phyloP scores from a whole-genome alignment of 1,139 yeast species.

The Blastobotrys apis region DNA sequence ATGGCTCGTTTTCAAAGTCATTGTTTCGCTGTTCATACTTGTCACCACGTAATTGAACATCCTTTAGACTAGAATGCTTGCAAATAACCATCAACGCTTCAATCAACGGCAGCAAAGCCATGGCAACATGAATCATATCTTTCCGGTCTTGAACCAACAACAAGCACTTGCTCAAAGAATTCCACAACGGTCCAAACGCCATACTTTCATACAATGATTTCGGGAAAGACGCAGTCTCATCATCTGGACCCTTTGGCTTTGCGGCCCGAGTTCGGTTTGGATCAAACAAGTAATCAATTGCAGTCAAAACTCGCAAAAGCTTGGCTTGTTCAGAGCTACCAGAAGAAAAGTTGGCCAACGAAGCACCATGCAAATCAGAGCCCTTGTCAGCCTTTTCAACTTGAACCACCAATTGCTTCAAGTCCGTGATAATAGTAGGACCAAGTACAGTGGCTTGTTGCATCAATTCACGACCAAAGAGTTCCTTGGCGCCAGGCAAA shows the following conservation, averaged over 20 bases:
- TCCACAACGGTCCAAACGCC: slow-evolving; percentile 80
- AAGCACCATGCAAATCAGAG: slow-evolving; percentile 48
- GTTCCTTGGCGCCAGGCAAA: slow-evolving; percentile 56
- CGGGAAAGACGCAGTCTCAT: slow-evolving; percentile 41
- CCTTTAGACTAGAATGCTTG: slow-evolving; percentile 75
- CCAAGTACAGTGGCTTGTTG: slow-evolving; percentile 63
- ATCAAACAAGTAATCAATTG: slow-evolving; percentile 78
- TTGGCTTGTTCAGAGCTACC: slow-evolving; percentile 87
- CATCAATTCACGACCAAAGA: slow-evolving; percentile 67
- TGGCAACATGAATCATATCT: slow-evolving; percentile 63
- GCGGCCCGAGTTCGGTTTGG: slow-evolving; percentile 27
- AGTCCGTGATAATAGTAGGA: slow-evolving; percentile 51
- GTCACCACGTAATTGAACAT: slow-evolving; percentile 38
- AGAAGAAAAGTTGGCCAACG: slow-evolving; percentile 66
- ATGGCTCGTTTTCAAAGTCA: slow-evolving; percentile 70
- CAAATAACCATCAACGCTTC: slow-evolving; percentile 95
- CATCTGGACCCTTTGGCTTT: slow-evolving; percentile 29
- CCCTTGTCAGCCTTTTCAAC: slow-evolving; percentile 41
- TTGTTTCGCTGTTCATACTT: slow-evolving; percentile 55
- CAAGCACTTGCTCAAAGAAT: slow-evolving; percentile 74
- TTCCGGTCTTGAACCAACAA: slow-evolving; percentile 41
- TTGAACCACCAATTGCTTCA: slow-evolving; percentile 48
- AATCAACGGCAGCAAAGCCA: slow-evolving; percentile 78
- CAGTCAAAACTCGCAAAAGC: slow-evolving; percentile 76
- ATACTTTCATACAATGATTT: slow-evolving; percentile 54